Base-by-base conservation (phyloP, 2,329 filamentous ascomycete genomes). In the Acarospora socialis region DNA sequence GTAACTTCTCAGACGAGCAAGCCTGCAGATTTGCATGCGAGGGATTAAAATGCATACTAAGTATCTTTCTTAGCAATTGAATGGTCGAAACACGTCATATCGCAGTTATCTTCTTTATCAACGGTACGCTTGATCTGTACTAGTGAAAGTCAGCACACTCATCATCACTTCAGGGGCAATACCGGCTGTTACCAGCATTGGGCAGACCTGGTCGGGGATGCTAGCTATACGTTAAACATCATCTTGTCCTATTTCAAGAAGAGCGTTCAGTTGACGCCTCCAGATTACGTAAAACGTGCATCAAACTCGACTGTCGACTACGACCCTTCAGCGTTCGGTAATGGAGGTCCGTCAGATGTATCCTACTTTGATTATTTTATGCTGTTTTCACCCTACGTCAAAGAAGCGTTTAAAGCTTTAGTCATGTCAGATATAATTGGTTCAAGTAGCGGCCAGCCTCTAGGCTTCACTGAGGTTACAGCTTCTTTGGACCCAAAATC, bases 71-170 rank as follows among this genome's bases (percentile, higher is more conserved):
- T 26, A 35, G 32, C 26, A 22, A 32, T 19, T 47, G 8, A 34
- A 44, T 19, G 44, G 39, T 10, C 38, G 41, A 18, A 17, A 21
- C 14, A 45, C 32, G 32, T 38, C 18, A 8, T 5, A 12, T 16
- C 8, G 7, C 18, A 8, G 17, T 18, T 18, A 30, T 15, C 8
- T 30, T 18, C 12, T 12, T 9, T 8, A 18, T 12, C 7, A 30
- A 12, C 12, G 13, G 12, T 8, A 23, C 3, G 10, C 15, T 9
- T 6, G 15, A 16, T 36, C 29, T 25, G 32, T 28, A 9, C 32
- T 18, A 7, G 12, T 9, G 16, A 23, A 12, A 23, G 6, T 9
- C 12, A 16, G 7, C 21, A 23, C 12, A 9, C 12, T 13, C 7
- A 27, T 12, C n/a, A 27, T 12, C 16, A 15, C 13, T 18, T 24